These are phyloP conservation scores for Blastobotrys americana DNA, from an alignment of 805 yeast species.

Conservation along the genomic window DNA sequence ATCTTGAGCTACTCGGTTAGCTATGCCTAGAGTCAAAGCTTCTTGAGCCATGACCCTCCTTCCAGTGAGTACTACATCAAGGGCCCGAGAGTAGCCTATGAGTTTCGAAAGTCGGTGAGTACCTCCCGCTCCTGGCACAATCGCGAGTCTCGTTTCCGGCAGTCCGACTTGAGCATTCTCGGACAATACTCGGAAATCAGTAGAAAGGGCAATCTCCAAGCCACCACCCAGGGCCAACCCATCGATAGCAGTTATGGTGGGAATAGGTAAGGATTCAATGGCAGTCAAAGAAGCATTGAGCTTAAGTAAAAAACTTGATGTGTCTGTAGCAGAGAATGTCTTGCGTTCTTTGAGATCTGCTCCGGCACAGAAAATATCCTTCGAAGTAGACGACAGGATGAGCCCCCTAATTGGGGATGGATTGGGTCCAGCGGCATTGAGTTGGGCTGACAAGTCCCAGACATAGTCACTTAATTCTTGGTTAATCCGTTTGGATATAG, in stretches of 20 bases:
- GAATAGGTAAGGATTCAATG: conserved; percentile 30
- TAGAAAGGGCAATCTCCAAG: conserved; percentile 36
- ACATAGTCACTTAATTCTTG: conserved; percentile 24
- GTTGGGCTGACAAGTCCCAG: conserved; percentile 13
- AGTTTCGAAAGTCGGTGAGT: conserved; percentile 44
- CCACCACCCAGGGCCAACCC: conserved; percentile 43
- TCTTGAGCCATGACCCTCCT: conserved; percentile 31
- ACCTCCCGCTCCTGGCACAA: conserved; percentile 49
- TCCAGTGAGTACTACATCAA: conserved; percentile 42
- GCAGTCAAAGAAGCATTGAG: conserved; percentile 29
- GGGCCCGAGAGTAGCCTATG: conserved; percentile 44
- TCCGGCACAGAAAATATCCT: conserved; percentile 32
- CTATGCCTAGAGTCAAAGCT: conserved; percentile 35
- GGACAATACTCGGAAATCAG: conserved; percentile 36
- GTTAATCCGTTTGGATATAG: conserved; percentile 26
- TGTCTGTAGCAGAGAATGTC: conserved; percentile 25
- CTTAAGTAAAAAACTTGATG: conserved; percentile 23
- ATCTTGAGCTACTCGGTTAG: conserved; percentile 24
- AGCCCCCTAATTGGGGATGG: conserved; percentile 19
- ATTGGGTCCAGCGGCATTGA: neutral
- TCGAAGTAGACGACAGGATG: conserved; percentile 22
- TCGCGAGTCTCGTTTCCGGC: conserved; percentile 39
- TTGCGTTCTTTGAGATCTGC: conserved; percentile 38
- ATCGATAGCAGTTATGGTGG: conserved; percentile 39
- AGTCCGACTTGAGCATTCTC: conserved; percentile 34